Evolutionary conservation across 192 early-diverging fungal genomes (phyloP), one percentile per base, ranked within the genome.

Genomic region (Coemansia sp.): DNA sequence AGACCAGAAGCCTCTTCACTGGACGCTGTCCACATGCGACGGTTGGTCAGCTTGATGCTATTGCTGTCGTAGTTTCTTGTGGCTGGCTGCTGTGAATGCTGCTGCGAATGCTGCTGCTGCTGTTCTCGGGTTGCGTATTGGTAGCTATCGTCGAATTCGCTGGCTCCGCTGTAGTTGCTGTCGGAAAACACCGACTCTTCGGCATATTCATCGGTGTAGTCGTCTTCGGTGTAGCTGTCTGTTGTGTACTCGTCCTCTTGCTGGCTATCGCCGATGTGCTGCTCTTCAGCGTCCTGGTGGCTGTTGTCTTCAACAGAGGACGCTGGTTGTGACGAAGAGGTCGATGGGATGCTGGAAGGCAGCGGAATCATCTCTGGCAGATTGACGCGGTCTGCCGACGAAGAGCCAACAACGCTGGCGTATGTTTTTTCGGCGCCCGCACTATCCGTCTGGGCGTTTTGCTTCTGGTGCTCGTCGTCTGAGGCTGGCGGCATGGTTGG

Each of bases 161-260:
- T 44, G 30, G 27, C 30, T 30, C 34, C 28, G 41, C 61, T 41
- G 35, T 68, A 54, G 48, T 60, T 68, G 41, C 53, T 67, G 45
- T 74, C 71, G 14, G 71, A 67, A 37, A 67, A 64, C 19, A 74
- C 24, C 9, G 71, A 67, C 14, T 62, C 70, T 47, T 65, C 69
- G 4, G 64, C 53, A 15, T 67, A 67, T n/a, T 50, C 64, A 33
- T 74, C 71, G 4, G 60, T 59, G 24, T 60, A 62, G 3, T 43
- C 22, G 18, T 70, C 67, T 28, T 66, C 63, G 0, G 61, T 64
- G 9, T 57, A 59, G 30, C 4, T 50, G 20, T 67, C 65, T 35
- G 65, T 53, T 6, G 59, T 57, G 38, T 62, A 62, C 17, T 63
- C 59, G 17, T 54, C 54, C 4, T 36, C 24, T 10, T 37, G 11